A percentile compares a stretch with the other conserved stretches of the same genome.
These are phyloP conservation scores for Penicillium paneum DNA, from an alignment of 2,329 filamentous ascomycete genomes.

Conservation along the genomic window DNA sequence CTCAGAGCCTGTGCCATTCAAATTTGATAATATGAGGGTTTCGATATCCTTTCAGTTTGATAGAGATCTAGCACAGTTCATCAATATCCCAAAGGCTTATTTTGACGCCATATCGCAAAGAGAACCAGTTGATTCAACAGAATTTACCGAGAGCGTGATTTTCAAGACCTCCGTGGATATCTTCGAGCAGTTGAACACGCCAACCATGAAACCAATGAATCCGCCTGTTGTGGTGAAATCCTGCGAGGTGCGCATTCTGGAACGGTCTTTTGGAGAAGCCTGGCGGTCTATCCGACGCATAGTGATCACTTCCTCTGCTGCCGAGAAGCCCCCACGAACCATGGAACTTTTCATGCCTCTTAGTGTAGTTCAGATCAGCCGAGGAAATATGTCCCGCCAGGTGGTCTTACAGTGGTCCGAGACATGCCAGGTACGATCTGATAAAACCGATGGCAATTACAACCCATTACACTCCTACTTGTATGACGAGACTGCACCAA, in stretches of 20 bases:
- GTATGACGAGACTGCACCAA: slow-evolving; percentile 31
- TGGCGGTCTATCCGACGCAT: slow-evolving; percentile 32
- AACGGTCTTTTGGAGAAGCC: slow-evolving; percentile 28
- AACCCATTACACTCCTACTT: slow-evolving; percentile 29
- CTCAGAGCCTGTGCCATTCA: slow-evolving; percentile 27
- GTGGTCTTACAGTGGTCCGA: slow-evolving; percentile 33
- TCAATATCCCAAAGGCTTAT: slow-evolving; percentile 31
- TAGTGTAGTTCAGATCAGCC: slow-evolving; percentile 28
- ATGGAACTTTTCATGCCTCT: slow-evolving; percentile 32
- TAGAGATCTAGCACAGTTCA: slow-evolving; percentile 28
- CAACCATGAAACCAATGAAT: slow-evolving; percentile 30
- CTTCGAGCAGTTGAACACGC: slow-evolving; percentile 30
- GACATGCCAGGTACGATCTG: slow-evolving; percentile 26
- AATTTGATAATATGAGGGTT: slow-evolving; percentile 25
- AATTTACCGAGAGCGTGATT: slow-evolving; percentile 30
- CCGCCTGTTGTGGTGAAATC: slow-evolving; percentile 25
- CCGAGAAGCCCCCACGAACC: slow-evolving; percentile 25
- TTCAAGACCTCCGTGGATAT: slow-evolving; percentile 30
- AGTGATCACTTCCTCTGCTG: slow-evolving; percentile 30
- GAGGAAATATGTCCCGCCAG: slow-evolving; percentile 21
- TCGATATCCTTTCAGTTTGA: slow-evolving; percentile 30
- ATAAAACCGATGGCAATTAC: slow-evolving; percentile 32
- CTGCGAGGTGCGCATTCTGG: slow-evolving; percentile 32
- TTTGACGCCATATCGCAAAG: slow-evolving; percentile 31
- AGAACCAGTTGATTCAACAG: slow-evolving; percentile 28